Evolutionary conservation across 148 eudicot species (phyloP).

Genomic region (Rhododendron henanense): DNA sequence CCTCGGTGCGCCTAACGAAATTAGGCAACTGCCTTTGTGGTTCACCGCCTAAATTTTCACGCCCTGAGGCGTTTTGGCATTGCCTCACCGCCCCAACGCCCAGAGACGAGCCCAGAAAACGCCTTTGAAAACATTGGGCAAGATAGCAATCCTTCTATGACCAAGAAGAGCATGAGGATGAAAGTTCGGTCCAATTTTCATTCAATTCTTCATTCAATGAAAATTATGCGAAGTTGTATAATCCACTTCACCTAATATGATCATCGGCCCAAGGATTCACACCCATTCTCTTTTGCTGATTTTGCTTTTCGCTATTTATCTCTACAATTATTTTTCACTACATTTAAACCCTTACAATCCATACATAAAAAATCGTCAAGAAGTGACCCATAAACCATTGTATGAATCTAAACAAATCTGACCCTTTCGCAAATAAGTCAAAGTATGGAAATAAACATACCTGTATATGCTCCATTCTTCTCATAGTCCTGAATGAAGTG

Average conservation of each 20-base stretch:
- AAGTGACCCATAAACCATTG: background rate
- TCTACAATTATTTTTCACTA: no score
- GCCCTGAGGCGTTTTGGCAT: no score
- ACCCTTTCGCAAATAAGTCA: background rate
- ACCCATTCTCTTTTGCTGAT: background rate
- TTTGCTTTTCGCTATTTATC: background rate
- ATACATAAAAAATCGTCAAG: background rate
- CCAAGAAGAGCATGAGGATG: background rate
- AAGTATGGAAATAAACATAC: slow-evolving; percentile 18
- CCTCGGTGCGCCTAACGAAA: no score
- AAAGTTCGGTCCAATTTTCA: background rate
- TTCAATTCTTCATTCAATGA: background rate
- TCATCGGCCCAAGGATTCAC: background rate
- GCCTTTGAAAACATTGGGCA: no score
- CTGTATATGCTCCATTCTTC: slow-evolving; percentile 49
- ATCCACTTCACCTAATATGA: background rate
- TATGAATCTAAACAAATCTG: background rate
- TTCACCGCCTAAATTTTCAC: no score
- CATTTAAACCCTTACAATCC: background rate
- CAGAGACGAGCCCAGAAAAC: no score
- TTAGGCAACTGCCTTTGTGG: no score
- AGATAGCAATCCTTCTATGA: background rate
- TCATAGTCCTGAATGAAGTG: slow-evolving; percentile 45
- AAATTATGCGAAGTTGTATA: background rate
- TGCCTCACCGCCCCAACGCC: no score